A percentile compares a stretch with the other conserved stretches of the same genome.
Evolutionary conservation across 345 rosid genomes (phyloP).

Genomic region (Mercurialis annua): DNA sequence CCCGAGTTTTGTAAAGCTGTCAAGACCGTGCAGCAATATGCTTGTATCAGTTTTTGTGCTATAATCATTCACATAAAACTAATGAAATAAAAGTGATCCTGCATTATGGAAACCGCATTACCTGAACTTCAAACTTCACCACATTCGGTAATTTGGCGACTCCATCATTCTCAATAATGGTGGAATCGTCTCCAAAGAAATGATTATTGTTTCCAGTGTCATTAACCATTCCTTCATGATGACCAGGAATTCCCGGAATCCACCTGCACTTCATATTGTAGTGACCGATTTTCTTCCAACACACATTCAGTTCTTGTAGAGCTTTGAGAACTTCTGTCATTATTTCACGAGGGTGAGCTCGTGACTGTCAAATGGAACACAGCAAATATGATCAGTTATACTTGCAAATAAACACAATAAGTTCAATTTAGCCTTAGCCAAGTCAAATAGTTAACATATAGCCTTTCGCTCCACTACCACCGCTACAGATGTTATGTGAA

Average conservation of each 20-base stretch:
- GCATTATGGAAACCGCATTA: no score
- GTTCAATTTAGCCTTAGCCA: neutral
- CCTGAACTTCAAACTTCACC: conserved; percentile 94
- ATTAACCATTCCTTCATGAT: conserved; percentile 60
- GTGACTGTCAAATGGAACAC: conserved; percentile 50
- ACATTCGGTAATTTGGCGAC: conserved; percentile 48
- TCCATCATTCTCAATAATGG: conserved; percentile 55
- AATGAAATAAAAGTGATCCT: neutral
- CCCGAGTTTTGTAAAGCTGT: conserved; percentile 88
- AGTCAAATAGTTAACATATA: neutral
- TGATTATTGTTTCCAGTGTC: conserved; percentile 47
- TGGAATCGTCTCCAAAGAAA: conserved; percentile 66
- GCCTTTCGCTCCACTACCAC: neutral
- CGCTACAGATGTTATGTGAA: neutral
- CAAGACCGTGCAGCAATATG: conserved; percentile 5
- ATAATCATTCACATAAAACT: neutral
- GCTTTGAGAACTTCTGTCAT: conserved; percentile 88
- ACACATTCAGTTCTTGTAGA: conserved; percentile 72
- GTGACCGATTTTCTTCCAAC: conserved; percentile 96
- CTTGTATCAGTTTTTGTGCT: neutral
- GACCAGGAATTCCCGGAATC: conserved; percentile 57
- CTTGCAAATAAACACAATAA: neutral
- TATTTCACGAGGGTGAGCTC: conserved; percentile 85
- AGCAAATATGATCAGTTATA: conserved; percentile 10
- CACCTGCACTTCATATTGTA: conserved; percentile 97